Percentiles rank a stretch among this genome's conserved stretches.
Evolutionary conservation across 1,284 basidiomycete genomes (phyloP).

Genomic region (Fomes fomentarius): DNA sequence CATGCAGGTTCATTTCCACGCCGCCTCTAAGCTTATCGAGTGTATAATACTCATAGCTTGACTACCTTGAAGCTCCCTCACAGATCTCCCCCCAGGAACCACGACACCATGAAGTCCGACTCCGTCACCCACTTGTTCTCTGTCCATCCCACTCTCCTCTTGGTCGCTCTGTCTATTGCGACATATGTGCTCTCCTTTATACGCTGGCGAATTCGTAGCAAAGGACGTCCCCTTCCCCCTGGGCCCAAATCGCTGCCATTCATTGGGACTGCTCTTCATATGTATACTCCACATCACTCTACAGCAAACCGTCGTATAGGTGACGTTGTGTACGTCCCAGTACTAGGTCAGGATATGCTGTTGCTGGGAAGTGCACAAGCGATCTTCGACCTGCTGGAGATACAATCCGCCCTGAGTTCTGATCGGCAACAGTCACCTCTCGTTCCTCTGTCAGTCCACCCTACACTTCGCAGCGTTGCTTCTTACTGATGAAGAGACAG

Average conservation of each 20-base stretch:
- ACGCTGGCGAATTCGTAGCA: constrained; percentile 1
- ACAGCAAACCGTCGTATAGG: too few species aligned
- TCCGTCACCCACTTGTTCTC: too few species aligned
- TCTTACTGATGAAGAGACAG: background rate
- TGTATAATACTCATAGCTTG: too few species aligned
- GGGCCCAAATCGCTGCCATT: constrained; percentile 1
- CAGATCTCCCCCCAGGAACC: too few species aligned
- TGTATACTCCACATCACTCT: background rate
- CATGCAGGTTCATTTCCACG: too few species aligned
- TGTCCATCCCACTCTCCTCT: too few species aligned
- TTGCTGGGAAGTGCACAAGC: constrained; percentile 2
- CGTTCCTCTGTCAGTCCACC: too few species aligned
- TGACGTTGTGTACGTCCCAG: too few species aligned
- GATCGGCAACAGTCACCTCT: too few species aligned
- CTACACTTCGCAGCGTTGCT: background rate
- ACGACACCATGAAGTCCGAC: too few species aligned
- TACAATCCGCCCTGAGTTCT: constrained; percentile 1
- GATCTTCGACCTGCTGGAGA: constrained; percentile 12
- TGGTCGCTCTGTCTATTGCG: background rate
- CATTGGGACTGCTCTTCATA: constrained; percentile 2
- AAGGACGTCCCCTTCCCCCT: constrained; percentile 4
- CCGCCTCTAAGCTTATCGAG: too few species aligned
- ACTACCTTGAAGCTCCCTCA: too few species aligned
- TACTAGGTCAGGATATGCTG: background rate
- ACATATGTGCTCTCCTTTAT: background rate